A percentile compares a stretch with the other conserved stretches of the same genome.
These are phyloP conservation scores for Botrytis galanthina DNA, from an alignment of 2,329 filamentous ascomycete species.

Conservation along the genomic window DNA sequence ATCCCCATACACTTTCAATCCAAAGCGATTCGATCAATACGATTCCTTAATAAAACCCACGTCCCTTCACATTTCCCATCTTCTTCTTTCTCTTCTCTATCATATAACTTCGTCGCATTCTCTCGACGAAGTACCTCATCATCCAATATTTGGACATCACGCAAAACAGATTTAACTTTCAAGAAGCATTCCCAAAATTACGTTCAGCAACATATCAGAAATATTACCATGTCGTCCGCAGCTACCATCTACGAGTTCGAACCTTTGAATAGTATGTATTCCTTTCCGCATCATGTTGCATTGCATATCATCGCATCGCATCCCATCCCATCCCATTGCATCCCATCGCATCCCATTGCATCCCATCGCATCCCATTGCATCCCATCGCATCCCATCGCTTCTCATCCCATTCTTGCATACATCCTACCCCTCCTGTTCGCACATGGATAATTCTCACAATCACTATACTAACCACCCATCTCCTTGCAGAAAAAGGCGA, in stretches of 20 bases:
- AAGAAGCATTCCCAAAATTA: background rate
- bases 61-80: background rate
- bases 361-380: no score
- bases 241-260: constrained; percentile 81
- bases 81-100: background rate
- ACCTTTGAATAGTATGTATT: constrained; percentile 70
- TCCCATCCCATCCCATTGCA: background rate
- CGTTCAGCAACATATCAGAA: constrained; percentile 15
- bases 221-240: constrained; percentile 59
- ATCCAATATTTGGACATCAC: constrained; percentile 10
- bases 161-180: background rate
- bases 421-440: background rate
- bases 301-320: background rate
- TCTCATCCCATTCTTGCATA: background rate
- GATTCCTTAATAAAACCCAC: background rate
- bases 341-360: background rate
- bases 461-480: constrained; percentile 18
- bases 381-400: background rate
- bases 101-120: background rate
- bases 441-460: constrained; percentile 1
- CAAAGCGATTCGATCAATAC: background rate
- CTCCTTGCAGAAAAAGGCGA: constrained; percentile 65
- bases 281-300: background rate
- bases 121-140: constrained; percentile 1
- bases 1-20: background rate